Percentiles rank a stretch among this genome's conserved stretches.
Evolutionary conservation across 2,329 filamentous ascomycete species (phyloP).

Genomic region (Claviceps cyperi): DNA sequence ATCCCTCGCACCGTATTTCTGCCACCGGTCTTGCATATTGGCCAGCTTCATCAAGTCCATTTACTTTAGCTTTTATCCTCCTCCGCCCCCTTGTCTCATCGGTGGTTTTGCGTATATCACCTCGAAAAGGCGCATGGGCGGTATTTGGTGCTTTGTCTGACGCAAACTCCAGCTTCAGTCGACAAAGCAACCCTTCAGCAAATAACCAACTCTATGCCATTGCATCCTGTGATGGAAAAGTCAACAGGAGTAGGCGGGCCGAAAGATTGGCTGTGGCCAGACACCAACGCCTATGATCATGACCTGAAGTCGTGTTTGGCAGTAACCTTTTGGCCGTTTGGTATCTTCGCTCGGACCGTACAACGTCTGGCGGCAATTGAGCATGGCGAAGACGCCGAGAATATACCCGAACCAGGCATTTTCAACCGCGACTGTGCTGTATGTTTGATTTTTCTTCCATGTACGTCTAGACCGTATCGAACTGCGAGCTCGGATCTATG

Average conservation of each 20-base stretch:
- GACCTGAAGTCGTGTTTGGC: conserved; percentile 4
- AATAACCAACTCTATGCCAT: conserved; percentile 7
- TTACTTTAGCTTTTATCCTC: neutral
- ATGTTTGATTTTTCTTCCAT: conserved; percentile 14
- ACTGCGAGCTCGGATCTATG: neutral
- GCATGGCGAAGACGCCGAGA: conserved; percentile 9
- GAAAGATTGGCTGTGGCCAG: conserved; percentile 9
- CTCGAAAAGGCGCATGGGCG: neutral
- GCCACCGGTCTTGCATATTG: neutral
- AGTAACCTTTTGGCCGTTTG: conserved; percentile 12
- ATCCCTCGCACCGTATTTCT: neutral
- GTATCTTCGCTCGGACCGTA: conserved; percentile 14
- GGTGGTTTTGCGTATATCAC: neutral
- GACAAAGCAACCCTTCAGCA: conserved; percentile 2
- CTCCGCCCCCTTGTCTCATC: neutral
- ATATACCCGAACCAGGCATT: conserved; percentile 7
- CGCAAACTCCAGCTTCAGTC: neutral
- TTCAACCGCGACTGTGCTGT: conserved; percentile 13
- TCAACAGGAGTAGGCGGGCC: conserved; percentile 3
- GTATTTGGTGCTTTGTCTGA: neutral
- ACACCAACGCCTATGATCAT: conserved; percentile 1
- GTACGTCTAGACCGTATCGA: conserved; percentile 12
- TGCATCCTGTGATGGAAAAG: conserved; percentile 10
- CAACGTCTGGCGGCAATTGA: conserved; percentile 12
- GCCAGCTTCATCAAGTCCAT: neutral